Percentiles rank a stretch among this genome's conserved stretches.
phyloP scores from a whole-genome alignment of 1,139 yeast genomes.

The Pichia sp. region DNA sequence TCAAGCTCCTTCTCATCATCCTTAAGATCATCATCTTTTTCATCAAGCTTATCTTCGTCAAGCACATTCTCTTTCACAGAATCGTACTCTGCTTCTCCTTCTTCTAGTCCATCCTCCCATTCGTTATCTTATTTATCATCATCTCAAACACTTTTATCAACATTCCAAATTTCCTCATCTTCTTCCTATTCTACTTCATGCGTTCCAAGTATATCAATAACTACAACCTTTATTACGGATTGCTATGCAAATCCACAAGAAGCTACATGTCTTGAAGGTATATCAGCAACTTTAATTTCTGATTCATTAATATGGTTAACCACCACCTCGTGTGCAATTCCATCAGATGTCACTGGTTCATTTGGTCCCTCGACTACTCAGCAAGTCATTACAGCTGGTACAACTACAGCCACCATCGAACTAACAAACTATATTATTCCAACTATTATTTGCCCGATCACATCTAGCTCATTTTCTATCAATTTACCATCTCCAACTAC shows the following conservation, averaged over 20 bases:
- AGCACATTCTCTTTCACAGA: too few species aligned
- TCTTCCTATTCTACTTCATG: not conserved
- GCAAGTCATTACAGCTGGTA: not conserved
- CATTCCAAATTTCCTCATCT: not conserved
- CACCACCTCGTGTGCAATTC: conserved; percentile 12
- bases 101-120: too few species aligned
- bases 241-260: not conserved
- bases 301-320: conserved; percentile 9
- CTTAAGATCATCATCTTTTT: too few species aligned
- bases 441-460: conserved; percentile 8
- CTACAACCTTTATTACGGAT: conserved; percentile 3
- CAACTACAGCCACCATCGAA: not conserved
- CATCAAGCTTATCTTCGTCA: too few species aligned
- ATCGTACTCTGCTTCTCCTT: too few species aligned
- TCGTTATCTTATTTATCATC: too few species aligned
- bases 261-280: conserved; percentile 9
- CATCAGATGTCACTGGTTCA: conserved; percentile 9
- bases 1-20: too few species aligned
- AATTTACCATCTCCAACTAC: not conserved
- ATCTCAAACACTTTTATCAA: too few species aligned
- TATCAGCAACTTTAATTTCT: conserved; percentile 6
- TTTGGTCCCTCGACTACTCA: conserved; percentile 9
- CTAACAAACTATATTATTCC: conserved; percentile 9
- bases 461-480: too few species aligned
- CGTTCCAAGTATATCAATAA: too few species aligned